Base-by-base conservation (phyloP, 179 eudicot genomes). In the Beta corolliflora region DNA sequence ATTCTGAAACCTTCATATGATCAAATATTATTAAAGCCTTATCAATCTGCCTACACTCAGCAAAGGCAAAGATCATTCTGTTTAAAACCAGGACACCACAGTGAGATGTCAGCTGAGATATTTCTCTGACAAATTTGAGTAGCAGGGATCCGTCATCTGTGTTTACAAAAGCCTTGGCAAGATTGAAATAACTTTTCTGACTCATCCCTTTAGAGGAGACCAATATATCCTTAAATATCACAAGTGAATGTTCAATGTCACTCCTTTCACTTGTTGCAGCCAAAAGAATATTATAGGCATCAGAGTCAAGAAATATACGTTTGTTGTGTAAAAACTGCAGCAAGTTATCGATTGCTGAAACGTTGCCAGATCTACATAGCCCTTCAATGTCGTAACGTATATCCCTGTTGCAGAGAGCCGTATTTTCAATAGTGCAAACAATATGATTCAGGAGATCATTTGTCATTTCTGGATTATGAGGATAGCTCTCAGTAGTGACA, bases 31-130 rank as follows among this genome's bases (percentile, higher is more conserved):
- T 48, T 75, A 93, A 66, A 36, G 95, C 92, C 81, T 89, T 93
- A 16, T 92, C 90, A 61, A 80, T 78, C 81, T 89, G 90, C 64
- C 95, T 89, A 77, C 86, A 89, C 73, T 92, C 93, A 69, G 85
- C 93, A 79, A 92, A 89, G 66, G 94, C 93, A 76, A 54, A 87
- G 23, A 95, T 91, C 19, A 93, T 83, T 79, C 91, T 89, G 86
- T 95, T 95, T 83, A 92, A 11, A 77, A 92, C 89, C 60, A 86
- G 78, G 6, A 73, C 85, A 73, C 83, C 86, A 76, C 89, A 87
- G 7, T 90, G 91, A 68, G 82, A 79, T 19, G 87, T 85, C 86
- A 89, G 75, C 58, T 89, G 89, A 65, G 89, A 84, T 9, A 95
- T 81, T 79, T 91, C 91, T 80, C 73, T 79, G 48, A 95, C 77